phyloP scores from a whole-genome alignment of 1,284 basidiomycete species.

The Papiliotrema terrestris region DNA sequence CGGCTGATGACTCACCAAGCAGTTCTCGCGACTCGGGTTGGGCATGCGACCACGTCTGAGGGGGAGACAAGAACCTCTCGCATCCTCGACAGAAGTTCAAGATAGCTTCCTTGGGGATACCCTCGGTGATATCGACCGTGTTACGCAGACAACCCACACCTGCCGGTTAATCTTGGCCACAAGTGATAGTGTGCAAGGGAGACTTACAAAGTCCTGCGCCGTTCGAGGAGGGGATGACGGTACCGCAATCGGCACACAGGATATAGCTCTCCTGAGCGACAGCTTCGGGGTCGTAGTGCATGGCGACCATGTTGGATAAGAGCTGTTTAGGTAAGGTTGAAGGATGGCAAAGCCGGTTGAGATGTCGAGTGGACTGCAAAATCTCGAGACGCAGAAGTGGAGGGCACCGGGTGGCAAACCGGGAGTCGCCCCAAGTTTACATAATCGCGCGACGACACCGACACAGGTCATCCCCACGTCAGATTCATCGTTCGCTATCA shows the following conservation, averaged over 20 bases:
- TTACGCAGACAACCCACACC: constrained; percentile 39
- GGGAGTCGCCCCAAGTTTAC: too few relatives aligned
- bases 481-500: too few relatives aligned
- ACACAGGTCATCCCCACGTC: too few relatives aligned
- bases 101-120: constrained; percentile 95
- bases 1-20: constrained; percentile 53
- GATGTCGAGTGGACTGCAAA: too few relatives aligned
- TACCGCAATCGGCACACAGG: constrained; percentile 58
- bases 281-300: constrained; percentile 46
- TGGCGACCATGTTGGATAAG: constrained; percentile 29
- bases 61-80: constrained; percentile 91
- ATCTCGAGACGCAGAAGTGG: too few relatives aligned
- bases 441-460: too few relatives aligned
- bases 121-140: constrained; percentile 94
- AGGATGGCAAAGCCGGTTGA: too few relatives aligned
- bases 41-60: constrained; percentile 78
- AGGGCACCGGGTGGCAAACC: too few relatives aligned
- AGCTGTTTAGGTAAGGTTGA: too few relatives aligned
- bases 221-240: constrained; percentile 80
- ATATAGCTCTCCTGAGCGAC: constrained; percentile 46
- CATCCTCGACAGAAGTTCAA: constrained; percentile 95
- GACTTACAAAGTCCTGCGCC: constrained; percentile 82
- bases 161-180: constrained; percentile 3
- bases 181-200: neutral
- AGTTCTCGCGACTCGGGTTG: constrained; percentile 90